These are phyloP conservation scores for Wallacemonas sp. DNA, from an alignment of 208 protist species.

Conservation along the genomic window DNA sequence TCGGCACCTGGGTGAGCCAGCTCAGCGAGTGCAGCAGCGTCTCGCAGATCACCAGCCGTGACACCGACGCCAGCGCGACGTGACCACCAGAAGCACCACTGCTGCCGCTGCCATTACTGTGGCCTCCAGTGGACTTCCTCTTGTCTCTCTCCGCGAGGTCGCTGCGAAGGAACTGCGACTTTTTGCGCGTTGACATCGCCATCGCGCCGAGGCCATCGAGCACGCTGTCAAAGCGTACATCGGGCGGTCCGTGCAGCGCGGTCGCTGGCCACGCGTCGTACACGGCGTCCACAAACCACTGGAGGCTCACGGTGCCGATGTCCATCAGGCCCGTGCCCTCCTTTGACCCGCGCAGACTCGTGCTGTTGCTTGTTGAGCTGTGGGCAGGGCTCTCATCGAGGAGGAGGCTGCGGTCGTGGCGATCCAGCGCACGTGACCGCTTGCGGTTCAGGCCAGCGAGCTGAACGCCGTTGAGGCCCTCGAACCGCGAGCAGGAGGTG, in stretches of 20 bases:
- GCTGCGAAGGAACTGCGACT: conserved; percentile 2
- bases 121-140: background rate
- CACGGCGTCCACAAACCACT: conserved; percentile 22
- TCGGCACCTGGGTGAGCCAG: conserved; percentile 18
- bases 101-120: background rate
- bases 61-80: conserved; percentile 18
- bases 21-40: conserved; percentile 29
- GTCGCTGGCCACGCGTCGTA: conserved; percentile 8
- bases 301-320: background rate
- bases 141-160: background rate
- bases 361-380: background rate
- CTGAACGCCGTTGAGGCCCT: conserved; percentile 15
- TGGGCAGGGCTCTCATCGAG: background rate
- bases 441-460: conserved; percentile 3
- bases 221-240: conserved; percentile 27
- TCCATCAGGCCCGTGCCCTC: conserved; percentile 1
- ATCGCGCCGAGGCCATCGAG: background rate
- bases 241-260: conserved; percentile 6
- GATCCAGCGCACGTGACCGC: conserved; percentile 8
- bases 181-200: conserved; percentile 3
- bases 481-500: conserved; percentile 10
- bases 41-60: conserved; percentile 20
- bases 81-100: background rate
- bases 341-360: background rate
- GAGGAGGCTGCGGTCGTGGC: conserved; percentile 20